Evolutionary conservation across 176 grass and related monocot species (phyloP), one percentile per base, ranked within the genome.

Genomic region (Aechmea fasciata): DNA sequence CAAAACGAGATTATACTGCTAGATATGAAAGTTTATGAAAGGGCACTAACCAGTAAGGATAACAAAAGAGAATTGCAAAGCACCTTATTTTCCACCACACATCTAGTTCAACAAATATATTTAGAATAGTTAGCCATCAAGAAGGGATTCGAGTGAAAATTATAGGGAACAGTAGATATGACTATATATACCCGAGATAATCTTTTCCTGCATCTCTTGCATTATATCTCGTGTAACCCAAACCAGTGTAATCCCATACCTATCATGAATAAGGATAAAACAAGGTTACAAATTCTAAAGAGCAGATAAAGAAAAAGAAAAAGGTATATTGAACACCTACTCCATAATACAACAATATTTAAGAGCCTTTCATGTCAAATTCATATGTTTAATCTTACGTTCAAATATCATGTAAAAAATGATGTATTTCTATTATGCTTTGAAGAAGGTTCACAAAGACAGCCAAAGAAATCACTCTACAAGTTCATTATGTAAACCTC

Each of bases 171-270:
- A 9, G 6, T 7, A 24, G 22, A 74, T n/a, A 53, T 57, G 54
- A 3, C 19, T 69, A n/a, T 82, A n/a, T 82, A 77, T 99, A 99
- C 94, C 94, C 94, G 2, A 99, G 89, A 78, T 87, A 71, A 72
- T 90, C 82, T 75, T 90, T 99, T 66, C 75, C 90, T 49, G 93
- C 94, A 76, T 99, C 94, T 73, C 72, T 99, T 66, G 94, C 82
- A 73, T 75, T 90, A 75, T 90, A 99, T 51, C 89, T 81, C 22
- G 89, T 99, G 78, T 88, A 99, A 61, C 94, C 94, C 51, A 93
- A 69, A 69, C 94, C 94, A 65, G 94, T 99, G 80, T 99, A 93
- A 82, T 99, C 94, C 89, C 94, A 99, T 26, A 93, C 94, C 94
- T 99, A 70, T 8, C 51, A 75, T 10, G 19, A 67, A 65, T 15